Conservation (phyloP, 257 asterid genomes). For the Cinchona pubescens region DNA sequence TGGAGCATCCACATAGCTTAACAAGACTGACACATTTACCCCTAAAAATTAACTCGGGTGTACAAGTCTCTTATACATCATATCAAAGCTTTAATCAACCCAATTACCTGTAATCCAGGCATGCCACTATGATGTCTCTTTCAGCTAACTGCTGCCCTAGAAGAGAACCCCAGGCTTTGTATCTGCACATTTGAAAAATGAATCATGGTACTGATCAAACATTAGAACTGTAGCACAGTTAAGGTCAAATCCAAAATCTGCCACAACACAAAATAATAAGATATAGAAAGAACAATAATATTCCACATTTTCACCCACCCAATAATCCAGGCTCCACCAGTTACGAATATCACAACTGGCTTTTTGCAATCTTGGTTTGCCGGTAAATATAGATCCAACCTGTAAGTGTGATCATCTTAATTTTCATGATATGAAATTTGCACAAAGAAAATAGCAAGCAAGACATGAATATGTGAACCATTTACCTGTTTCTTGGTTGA, state of each 20-base stretch:
- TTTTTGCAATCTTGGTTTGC: conserved; percentile 44
- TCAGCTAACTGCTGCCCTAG: conserved; percentile 87
- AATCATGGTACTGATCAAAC: neutral
- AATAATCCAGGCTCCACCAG: conserved; percentile 99
- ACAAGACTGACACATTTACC: neutral
- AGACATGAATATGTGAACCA: neutral
- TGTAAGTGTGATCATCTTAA: conserved; percentile 28
- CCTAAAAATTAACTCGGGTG: neutral
- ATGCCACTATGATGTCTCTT: conserved; percentile 91
- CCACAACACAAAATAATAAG: conserved; percentile 4
- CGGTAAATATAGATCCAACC: conserved; percentile 96
- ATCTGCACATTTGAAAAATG: conserved; percentile 43
- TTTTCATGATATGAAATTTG: conserved; percentile 11
- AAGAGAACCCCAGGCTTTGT: conserved; percentile 98
- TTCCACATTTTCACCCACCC: conserved; percentile 54
- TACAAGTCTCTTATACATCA: no score
- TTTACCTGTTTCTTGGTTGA: conserved; percentile 88
- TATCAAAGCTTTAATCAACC: conserved; percentile 6
- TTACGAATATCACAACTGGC: conserved; percentile 90
- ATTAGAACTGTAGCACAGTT: neutral
- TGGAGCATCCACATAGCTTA: neutral
- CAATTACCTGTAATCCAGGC: conserved; percentile 87
- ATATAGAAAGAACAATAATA: conserved; percentile 10
- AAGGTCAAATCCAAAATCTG: neutral
- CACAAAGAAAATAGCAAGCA: conserved; percentile 6